Evolutionary conservation across 1,284 basidiomycete species (phyloP).

Genomic region (Pseudozyma pruni): DNA sequence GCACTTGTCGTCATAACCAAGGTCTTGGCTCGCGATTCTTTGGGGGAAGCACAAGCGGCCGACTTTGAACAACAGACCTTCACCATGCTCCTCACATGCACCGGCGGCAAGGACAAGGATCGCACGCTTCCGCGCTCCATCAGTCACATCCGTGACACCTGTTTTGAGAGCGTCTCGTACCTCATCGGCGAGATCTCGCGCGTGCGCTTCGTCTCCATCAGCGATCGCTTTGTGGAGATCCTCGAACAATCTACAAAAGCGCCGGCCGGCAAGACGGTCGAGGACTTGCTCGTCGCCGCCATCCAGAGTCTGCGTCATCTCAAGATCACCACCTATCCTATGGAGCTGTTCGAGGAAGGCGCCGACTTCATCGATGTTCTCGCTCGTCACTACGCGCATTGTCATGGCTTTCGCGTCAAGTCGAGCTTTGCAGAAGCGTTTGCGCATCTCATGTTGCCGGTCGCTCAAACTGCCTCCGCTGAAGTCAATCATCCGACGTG

Average conservation of each 20-base stretch:
- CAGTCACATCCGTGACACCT: conserved; percentile 47
- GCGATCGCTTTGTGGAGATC: conserved; percentile 62
- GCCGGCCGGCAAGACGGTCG: conserved; percentile 53
- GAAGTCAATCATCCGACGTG: conserved; percentile 95
- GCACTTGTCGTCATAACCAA: conserved; percentile 45
- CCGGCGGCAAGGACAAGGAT: conserved; percentile 54
- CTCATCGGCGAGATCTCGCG: conserved; percentile 63
- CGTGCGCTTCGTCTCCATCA: conserved; percentile 55
- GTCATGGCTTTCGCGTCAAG: conserved; percentile 86
- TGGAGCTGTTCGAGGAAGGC: conserved; percentile 90
- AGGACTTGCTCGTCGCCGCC: conserved; percentile 58
- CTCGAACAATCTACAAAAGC: conserved; percentile 54
- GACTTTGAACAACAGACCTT: conserved; percentile 54
- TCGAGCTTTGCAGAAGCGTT: conserved; percentile 86
- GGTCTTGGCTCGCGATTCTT: conserved; percentile 20
- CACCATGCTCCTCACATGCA: conserved; percentile 58
- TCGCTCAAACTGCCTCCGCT: conserved; percentile 90
- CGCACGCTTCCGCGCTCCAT: conserved; percentile 35
- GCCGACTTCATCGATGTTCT: conserved; percentile 88
- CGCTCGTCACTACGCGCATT: conserved; percentile 82
- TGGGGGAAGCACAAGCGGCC: conserved; percentile 43
- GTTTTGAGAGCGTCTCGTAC: conserved; percentile 59
- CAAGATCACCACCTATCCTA: conserved; percentile 77
- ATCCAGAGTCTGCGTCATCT: conserved; percentile 62
- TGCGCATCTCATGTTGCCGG: conserved; percentile 82